phyloP scores from a whole-genome alignment of 1,139 yeast genomes.

The Hyphopichia wangnamkhiaoensis region DNA sequence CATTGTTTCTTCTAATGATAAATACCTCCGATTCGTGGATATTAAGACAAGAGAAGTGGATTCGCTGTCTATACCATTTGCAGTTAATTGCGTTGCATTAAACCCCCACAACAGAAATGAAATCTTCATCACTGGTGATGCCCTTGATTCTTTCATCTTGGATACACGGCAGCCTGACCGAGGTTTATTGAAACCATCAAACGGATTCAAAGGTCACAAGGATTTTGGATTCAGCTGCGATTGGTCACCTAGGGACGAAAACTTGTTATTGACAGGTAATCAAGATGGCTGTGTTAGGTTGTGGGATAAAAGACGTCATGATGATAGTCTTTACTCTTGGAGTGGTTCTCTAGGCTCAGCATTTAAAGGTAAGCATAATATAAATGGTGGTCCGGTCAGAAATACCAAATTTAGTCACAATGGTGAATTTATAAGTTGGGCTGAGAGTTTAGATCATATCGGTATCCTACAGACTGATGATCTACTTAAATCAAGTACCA shows the following conservation, averaged over 20 bases:
- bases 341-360: constrained; percentile 37
- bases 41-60: constrained; percentile 18
- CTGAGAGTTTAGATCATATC: constrained; percentile 62
- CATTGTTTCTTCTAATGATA: constrained; percentile 53
- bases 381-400: constrained; percentile 51
- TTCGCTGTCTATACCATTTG: constrained; percentile 36
- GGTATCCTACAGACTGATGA: constrained; percentile 47
- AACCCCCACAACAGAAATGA: constrained; percentile 37
- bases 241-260: constrained; percentile 49
- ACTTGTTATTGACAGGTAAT: constrained; percentile 54
- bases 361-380: not conserved
- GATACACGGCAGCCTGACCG: constrained; percentile 38
- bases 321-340: constrained; percentile 30
- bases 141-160: constrained; percentile 39
- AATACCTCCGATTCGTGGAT: constrained; percentile 43
- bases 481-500: constrained; percentile 16
- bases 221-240: constrained; percentile 65
- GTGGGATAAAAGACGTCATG: constrained; percentile 48
- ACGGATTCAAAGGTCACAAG: constrained; percentile 43
- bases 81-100: constrained; percentile 52
- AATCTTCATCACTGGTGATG: constrained; percentile 54
- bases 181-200: constrained; percentile 13
- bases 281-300: constrained; percentile 61
- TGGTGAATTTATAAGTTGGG: constrained; percentile 53
- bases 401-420: constrained; percentile 50